Percentiles rank a stretch among this genome's conserved stretches.
phyloP scores from a whole-genome alignment of 257 asterid genomes.

The Buddleja alternifolia region DNA sequence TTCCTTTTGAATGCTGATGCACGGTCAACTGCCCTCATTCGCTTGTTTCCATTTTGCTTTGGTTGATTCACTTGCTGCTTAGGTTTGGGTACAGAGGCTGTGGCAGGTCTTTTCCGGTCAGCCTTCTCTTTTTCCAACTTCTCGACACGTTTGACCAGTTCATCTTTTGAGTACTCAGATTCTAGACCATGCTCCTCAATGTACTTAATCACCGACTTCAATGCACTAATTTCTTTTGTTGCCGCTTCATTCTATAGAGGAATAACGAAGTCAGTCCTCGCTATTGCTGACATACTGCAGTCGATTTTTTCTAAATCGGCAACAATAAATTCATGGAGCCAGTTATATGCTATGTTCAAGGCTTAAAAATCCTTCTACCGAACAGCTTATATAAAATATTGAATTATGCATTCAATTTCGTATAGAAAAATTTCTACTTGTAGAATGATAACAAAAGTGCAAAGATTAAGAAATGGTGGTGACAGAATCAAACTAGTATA shows the following conservation, averaged over 20 bases:
- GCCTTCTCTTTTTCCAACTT: slow-evolving; percentile 56
- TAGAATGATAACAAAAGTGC: neutral
- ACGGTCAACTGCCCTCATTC: slow-evolving; percentile 24
- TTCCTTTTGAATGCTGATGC: slow-evolving; percentile 40
- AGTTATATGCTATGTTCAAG: neutral
- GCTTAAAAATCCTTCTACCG: slow-evolving; percentile 2
- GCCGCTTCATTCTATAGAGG: slow-evolving; percentile 56
- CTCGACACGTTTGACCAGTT: slow-evolving; percentile 45
- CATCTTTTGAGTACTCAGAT: slow-evolving; percentile 50
- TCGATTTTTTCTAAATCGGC: slow-evolving; percentile 5
- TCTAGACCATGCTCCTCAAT: slow-evolving; percentile 60
- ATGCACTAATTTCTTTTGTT: slow-evolving; percentile 54
- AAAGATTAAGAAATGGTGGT: neutral
- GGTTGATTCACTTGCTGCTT: slow-evolving; percentile 41
- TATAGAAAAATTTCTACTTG: neutral
- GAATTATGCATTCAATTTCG: neutral
- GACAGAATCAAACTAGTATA: neutral
- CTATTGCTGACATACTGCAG: slow-evolving; percentile 15
- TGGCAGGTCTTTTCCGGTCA: slow-evolving; percentile 44
- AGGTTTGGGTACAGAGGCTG: slow-evolving; percentile 32
- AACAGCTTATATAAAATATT: neutral
- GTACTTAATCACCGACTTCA: slow-evolving; percentile 59
- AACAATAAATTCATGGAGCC: neutral
- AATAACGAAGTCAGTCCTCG: slow-evolving; percentile 19
- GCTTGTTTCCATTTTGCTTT: slow-evolving; percentile 42